A percentile compares a stretch with the other conserved stretches of the same genome.
phyloP scores from a whole-genome alignment of 78 protist genomes.

The slime mould (Dictyostelium discoideum) region dicty_2.7 NC_007089.4:2809001-2809500 shows the following conservation, averaged over 20 bases:
- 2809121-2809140: no score
- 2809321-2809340: neutral
- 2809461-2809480: neutral
- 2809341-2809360: neutral
- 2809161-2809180: neutral
- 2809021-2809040: no score
- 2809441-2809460: neutral
- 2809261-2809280: slow-evolving; percentile 6
- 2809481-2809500: slow-evolving; percentile 6
- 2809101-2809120: no score
- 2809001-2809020: no score
- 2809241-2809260: slow-evolving; percentile 14
- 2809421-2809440: neutral
- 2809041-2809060: no score
- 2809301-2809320: neutral
- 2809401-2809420: neutral
- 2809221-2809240: slow-evolving; percentile 9
- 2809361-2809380: neutral
- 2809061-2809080: no score
- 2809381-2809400: neutral
- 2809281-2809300: slow-evolving; percentile 2
- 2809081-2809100: no score
- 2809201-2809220: neutral
- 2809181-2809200: neutral
- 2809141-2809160: neutral